Conservation (phyloP, 1,284 basidiomycete genomes). For the Ceratobasidium papillatum region DNA sequence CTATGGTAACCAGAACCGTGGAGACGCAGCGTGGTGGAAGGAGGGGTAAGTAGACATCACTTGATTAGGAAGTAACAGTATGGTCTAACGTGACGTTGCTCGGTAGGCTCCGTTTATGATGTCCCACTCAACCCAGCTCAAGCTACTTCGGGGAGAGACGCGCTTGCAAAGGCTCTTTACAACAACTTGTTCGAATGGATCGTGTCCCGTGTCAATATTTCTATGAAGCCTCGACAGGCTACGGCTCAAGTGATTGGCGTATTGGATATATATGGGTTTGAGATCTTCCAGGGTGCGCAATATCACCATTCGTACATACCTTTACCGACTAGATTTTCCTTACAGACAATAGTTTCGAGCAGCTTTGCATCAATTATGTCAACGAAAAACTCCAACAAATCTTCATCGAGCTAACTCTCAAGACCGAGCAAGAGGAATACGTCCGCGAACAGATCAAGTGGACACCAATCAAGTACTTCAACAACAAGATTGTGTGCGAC, state of each 20-base stretch:
- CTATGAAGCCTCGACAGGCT: constrained; percentile 86
- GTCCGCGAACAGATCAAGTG: constrained; percentile 98
- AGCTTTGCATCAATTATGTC: constrained; percentile 99
- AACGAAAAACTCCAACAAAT: constrained; percentile 99
- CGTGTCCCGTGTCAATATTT: constrained; percentile 93
- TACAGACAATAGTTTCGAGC: constrained; percentile 97
- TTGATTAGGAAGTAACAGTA: neutral
- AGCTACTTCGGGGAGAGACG: constrained; percentile 88
- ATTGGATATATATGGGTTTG: constrained; percentile 97
- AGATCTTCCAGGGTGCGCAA: constrained; percentile 82
- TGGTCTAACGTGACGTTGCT: neutral
- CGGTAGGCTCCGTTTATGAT: constrained; percentile 83
- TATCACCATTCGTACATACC: constrained; percentile 48
- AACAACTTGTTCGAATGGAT: constrained; percentile 99
- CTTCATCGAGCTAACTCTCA: constrained; percentile 98
- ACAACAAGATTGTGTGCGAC: constrained; percentile 97
- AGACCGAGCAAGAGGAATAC: constrained; percentile 99
- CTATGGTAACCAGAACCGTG: constrained; percentile 84
- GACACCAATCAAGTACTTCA: constrained; percentile 98
- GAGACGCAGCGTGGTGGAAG: constrained; percentile 94
- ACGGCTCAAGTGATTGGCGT: constrained; percentile 94
- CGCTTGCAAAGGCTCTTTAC: constrained; percentile 95
- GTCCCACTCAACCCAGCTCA: constrained; percentile 96
- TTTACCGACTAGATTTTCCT: constrained; percentile 1
- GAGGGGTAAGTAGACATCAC: constrained; percentile 62